phyloP scores from a whole-genome alignment of 768 basidiomycete species.

The Naematelia encephala region DNA sequence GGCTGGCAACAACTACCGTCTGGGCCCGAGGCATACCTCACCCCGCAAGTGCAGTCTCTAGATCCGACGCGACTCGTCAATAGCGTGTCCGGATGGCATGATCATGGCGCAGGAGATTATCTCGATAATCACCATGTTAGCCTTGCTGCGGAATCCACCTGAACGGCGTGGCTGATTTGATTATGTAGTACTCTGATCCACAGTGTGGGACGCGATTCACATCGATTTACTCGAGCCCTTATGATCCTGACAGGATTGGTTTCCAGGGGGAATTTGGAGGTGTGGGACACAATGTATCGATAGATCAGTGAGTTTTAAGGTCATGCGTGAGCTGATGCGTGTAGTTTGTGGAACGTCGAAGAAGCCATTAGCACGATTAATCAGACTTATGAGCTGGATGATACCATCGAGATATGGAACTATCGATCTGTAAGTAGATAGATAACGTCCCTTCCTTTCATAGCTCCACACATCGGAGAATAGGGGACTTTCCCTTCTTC shows the following conservation, averaged over 20 bases:
- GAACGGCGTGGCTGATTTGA: background rate
- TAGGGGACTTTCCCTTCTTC: too few relatives aligned
- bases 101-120: conserved; percentile 27
- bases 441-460: too few relatives aligned
- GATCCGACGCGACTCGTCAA: conserved; percentile 26
- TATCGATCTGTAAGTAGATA: conserved; percentile 13
- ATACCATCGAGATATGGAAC: conserved; percentile 18
- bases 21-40: conserved; percentile 18
- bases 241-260: conserved; percentile 25
- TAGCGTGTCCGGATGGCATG: conserved; percentile 21
- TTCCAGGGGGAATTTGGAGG: conserved; percentile 34
- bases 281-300: conserved; percentile 20
- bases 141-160: conserved; percentile 5
- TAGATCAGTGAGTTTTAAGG: conserved; percentile 23
- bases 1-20: conserved; percentile 23
- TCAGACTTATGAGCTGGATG: conserved; percentile 26
- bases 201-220: conserved; percentile 14
- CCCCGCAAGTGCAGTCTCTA: conserved; percentile 12
- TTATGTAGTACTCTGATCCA: conserved; percentile 22
- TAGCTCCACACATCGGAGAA: too few relatives aligned
- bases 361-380: conserved; percentile 21
- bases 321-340: background rate
- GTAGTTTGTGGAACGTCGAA: conserved; percentile 25
- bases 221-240: conserved; percentile 9
- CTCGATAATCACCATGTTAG: conserved; percentile 25